phyloP scores from a whole-genome alignment of 345 rosid genomes.

The Eucalyptus virginea region DNA sequence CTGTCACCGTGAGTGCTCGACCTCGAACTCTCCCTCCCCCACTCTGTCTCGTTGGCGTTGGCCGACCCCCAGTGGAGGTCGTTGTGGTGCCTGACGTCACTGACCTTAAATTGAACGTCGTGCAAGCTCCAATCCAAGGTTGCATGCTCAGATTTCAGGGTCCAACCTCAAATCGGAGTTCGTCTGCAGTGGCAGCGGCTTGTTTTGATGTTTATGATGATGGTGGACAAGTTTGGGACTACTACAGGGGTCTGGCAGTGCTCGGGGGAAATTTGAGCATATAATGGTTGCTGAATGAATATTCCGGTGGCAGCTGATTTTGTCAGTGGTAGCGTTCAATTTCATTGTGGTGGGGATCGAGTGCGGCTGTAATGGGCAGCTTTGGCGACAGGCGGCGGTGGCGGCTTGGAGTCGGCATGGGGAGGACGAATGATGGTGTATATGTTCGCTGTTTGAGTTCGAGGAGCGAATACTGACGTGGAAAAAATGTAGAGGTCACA shows the following conservation, averaged over 20 bases:
- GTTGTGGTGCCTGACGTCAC: no score
- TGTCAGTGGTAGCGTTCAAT: background rate
- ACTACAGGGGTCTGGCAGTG: background rate
- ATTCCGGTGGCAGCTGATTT: background rate
- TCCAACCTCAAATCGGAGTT: background rate
- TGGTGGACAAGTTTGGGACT: background rate
- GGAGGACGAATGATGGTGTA: background rate
- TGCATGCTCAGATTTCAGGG: background rate
- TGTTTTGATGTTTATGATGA: background rate
- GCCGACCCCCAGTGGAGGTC: background rate
- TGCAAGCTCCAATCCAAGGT: background rate
- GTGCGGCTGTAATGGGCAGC: background rate
- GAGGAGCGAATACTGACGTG: background rate
- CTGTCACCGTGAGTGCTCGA: no score
- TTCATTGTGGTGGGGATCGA: background rate
- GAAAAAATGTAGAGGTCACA: background rate
- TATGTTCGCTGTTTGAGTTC: background rate
- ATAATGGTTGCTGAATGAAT: background rate
- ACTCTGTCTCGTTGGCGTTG: background rate
- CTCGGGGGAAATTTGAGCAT: background rate
- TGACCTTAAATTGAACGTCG: background rate
- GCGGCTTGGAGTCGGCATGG: background rate
- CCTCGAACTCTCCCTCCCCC: background rate
- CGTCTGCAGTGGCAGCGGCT: background rate
- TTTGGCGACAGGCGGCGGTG: background rate